Evolutionary conservation across 108 stramenopile species (phyloP).

Genomic region (Cyclostephanos tholiformis): DNA sequence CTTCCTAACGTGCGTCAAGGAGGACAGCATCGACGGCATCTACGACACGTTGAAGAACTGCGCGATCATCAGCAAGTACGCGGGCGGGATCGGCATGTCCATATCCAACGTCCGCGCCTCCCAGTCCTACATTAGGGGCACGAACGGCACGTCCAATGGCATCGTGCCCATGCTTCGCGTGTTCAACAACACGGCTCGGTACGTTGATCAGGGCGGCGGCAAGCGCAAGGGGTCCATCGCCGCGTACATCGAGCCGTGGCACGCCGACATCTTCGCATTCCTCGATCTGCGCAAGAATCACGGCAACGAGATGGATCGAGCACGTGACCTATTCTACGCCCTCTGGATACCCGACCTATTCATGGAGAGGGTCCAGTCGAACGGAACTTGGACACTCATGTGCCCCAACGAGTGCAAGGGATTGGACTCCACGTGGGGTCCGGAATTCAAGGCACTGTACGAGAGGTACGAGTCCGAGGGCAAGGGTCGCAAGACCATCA

Average conservation of each 20-base stretch:
- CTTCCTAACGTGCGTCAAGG: constrained; percentile 96
- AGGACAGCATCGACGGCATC: constrained; percentile 98
- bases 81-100: constrained; percentile 97
- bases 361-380: constrained; percentile 96
- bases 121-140: constrained; percentile 95
- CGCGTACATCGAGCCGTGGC: constrained; percentile 99
- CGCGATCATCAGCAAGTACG: constrained; percentile 98
- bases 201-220: constrained; percentile 99
- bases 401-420: constrained; percentile 98
- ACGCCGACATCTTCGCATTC: constrained; percentile 97
- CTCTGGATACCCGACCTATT: constrained; percentile 99
- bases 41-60: constrained; percentile 99
- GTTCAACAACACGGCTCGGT: constrained; percentile 98
- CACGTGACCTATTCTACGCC: constrained; percentile 98
- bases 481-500: constrained; percentile 87
- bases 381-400: constrained; percentile 90
- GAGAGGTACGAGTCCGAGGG: constrained; percentile 95
- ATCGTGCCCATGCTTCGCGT: constrained; percentile 99
- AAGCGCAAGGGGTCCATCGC: constrained; percentile 99
- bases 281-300: constrained; percentile 99
- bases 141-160: constrained; percentile 98
- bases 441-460: constrained; percentile 94
- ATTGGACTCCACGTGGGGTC: constrained; percentile 88
- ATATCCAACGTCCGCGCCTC: constrained; percentile 95
- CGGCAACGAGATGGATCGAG: constrained; percentile 96